Conservation (phyloP, 2,329 filamentous ascomycete species). For the Penicillium sumatraense region DNA sequence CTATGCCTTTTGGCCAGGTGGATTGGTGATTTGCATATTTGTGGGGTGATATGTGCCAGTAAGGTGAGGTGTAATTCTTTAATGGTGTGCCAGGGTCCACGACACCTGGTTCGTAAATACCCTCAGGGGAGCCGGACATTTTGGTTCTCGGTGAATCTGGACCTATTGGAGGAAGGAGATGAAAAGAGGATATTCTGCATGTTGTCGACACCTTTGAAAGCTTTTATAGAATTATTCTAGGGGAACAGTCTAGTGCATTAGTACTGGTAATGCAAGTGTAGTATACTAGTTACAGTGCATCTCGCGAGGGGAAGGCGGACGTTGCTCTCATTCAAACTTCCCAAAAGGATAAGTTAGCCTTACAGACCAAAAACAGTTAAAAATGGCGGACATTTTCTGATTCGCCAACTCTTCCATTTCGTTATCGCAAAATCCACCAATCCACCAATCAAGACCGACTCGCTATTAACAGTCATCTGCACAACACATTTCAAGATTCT, state of each 20-base stretch:
- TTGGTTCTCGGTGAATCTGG: too few relatives aligned
- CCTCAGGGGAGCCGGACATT: slow-evolving; percentile 2
- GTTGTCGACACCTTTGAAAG: not conserved
- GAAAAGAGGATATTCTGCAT: not conserved
- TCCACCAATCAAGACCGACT: not conserved
- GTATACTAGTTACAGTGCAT: not conserved
- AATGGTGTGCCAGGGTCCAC: not conserved
- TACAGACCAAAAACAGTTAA: too few relatives aligned
- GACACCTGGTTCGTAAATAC: not conserved
- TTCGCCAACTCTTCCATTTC: too few relatives aligned
- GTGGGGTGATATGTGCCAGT: not conserved
- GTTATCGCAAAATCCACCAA: too few relatives aligned
- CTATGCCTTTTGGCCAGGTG: not conserved
- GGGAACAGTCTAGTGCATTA: too few relatives aligned
- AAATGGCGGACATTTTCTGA: too few relatives aligned
- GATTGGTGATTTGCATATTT: not conserved
- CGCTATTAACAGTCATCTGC: not conserved
- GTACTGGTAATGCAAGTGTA: too few relatives aligned
- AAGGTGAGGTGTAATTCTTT: not conserved
- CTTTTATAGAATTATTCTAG: too few relatives aligned
- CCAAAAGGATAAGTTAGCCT: not conserved
- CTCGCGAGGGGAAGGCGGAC: not conserved
- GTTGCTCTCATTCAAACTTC: not conserved
- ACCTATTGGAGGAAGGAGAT: not conserved
- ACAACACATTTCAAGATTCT: not conserved